phyloP scores from a whole-genome alignment of 2,329 filamentous ascomycete genomes.

The Sclerotinia minor region DNA sequence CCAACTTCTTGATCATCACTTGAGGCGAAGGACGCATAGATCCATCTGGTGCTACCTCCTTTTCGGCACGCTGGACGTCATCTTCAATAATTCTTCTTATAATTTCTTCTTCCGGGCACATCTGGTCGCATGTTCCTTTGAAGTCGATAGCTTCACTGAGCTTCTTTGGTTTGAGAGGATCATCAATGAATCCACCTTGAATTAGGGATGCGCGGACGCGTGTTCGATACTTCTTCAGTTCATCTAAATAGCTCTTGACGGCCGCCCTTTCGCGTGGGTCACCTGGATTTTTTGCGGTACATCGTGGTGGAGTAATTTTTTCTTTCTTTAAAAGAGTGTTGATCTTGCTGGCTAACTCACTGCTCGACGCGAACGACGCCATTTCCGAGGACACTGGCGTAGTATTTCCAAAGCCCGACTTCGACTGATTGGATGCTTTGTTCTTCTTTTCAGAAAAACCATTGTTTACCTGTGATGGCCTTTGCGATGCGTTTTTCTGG shows the following conservation, averaged over 20 bases:
- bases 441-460: slow-evolving; percentile 10
- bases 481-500: slow-evolving; percentile 11
- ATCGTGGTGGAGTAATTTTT: slow-evolving; percentile 38
- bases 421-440: slow-evolving; percentile 15
- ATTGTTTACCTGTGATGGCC: background rate
- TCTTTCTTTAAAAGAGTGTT: slow-evolving; percentile 55
- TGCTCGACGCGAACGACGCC: slow-evolving; percentile 27
- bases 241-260: slow-evolving; percentile 56
- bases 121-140: slow-evolving; percentile 67
- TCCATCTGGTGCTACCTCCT: slow-evolving; percentile 45
- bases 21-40: slow-evolving; percentile 50
- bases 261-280: slow-evolving; percentile 45
- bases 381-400: background rate
- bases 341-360: slow-evolving; percentile 50
- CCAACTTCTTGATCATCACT: slow-evolving; percentile 66
- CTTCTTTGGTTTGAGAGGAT: slow-evolving; percentile 62
- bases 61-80: slow-evolving; percentile 59
- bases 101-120: slow-evolving; percentile 69
- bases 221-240: slow-evolving; percentile 58
- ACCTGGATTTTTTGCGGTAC: slow-evolving; percentile 28
- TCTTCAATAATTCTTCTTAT: slow-evolving; percentile 62
- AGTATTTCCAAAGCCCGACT: background rate
- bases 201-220: slow-evolving; percentile 59
- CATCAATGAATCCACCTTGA: slow-evolving; percentile 61
- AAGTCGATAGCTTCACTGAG: slow-evolving; percentile 66